A percentile compares a stretch with the other conserved stretches of the same genome.
phyloP scores from a whole-genome alignment of 768 basidiomycete genomes.

The Russula compacta region DNA sequence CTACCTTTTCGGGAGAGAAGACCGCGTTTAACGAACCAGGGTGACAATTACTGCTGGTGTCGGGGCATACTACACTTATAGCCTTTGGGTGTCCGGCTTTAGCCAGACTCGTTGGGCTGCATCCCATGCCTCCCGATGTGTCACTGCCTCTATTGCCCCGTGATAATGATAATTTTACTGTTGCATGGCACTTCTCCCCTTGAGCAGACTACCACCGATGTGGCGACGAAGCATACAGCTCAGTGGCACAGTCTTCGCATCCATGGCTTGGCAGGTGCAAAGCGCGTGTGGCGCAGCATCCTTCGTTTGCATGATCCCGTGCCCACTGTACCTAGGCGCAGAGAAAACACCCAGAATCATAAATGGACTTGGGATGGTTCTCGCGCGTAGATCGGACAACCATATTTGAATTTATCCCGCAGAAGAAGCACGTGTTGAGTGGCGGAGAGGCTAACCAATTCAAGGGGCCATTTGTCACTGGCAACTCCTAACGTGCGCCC shows the following conservation, averaged over 20 bases:
- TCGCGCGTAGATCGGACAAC: not conserved
- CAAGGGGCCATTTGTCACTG: not conserved
- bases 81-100: not conserved
- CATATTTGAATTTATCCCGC: not conserved
- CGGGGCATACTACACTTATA: not conserved
- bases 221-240: not conserved
- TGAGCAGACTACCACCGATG: not conserved
- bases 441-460: not conserved
- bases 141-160: not conserved
- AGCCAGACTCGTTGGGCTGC: not conserved
- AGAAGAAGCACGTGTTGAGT: not conserved
- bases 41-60: not conserved
- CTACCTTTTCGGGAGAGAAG: not conserved
- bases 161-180: too few species aligned
- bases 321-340: not conserved
- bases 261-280: not conserved
- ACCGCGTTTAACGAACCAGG: not conserved
- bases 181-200: too few species aligned
- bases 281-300: not conserved
- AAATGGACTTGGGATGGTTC: not conserved
- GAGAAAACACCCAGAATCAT: not conserved
- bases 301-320: not conserved
- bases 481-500: not conserved
- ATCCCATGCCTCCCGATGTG: not conserved
- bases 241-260: not conserved